These are phyloP conservation scores for Trichoderma sp. DNA, from an alignment of 2,329 filamentous ascomycete genomes.

Conservation along the genomic window DNA sequence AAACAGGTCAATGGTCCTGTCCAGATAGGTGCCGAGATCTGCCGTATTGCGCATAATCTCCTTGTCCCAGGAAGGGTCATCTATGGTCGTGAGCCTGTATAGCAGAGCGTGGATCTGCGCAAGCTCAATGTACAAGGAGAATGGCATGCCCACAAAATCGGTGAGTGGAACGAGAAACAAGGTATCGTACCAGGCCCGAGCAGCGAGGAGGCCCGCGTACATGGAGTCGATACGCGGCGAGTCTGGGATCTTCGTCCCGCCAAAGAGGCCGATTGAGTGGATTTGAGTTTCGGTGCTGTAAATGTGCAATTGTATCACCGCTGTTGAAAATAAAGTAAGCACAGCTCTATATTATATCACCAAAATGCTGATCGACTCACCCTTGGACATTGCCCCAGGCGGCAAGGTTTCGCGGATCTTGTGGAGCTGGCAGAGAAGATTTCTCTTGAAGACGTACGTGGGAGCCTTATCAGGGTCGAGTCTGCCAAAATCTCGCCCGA, in stretches of 20 bases:
- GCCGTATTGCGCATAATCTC: constrained; percentile 39
- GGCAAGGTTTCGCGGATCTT: constrained; percentile 33
- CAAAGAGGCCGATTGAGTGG: constrained; percentile 39
- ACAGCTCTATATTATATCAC: too few relatives aligned
- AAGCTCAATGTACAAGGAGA: constrained; percentile 39
- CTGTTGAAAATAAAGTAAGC: constrained; percentile 28
- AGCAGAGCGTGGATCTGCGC: constrained; percentile 42
- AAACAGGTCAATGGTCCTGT: constrained; percentile 40
- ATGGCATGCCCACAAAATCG: constrained; percentile 38
- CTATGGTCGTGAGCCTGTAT: constrained; percentile 43
- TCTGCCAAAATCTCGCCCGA: constrained; percentile 36
- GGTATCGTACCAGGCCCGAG: constrained; percentile 41
- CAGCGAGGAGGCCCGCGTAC: constrained; percentile 40
- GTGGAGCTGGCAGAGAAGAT: constrained; percentile 35
- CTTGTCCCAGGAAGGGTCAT: constrained; percentile 47
- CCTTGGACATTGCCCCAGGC: constrained; percentile 30
- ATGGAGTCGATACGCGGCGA: constrained; percentile 39
- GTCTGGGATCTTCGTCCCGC: constrained; percentile 35
- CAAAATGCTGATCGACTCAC: constrained; percentile 30
- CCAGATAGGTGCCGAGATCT: constrained; percentile 41
- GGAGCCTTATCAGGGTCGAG: constrained; percentile 34
- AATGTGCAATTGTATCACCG: constrained; percentile 36
- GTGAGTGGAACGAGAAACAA: constrained; percentile 38
- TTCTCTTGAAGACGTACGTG: constrained; percentile 39
- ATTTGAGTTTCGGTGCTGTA: constrained; percentile 38